Base-by-base conservation (phyloP, 208 protist species). In the Spongospora subterranea region DNA sequence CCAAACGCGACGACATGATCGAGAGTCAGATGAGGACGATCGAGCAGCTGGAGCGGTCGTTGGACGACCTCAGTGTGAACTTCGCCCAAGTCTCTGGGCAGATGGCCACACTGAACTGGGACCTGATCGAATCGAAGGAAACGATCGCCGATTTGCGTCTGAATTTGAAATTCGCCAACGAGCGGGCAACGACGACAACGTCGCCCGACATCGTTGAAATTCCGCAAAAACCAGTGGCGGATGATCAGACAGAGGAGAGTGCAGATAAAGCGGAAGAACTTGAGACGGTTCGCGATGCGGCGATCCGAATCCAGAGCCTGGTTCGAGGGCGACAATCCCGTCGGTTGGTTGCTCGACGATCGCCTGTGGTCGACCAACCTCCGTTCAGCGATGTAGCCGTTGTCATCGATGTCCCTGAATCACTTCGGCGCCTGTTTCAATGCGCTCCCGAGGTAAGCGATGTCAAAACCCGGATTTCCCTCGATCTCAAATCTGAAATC, bases 221-320 rank as follows among this genome's bases (percentile, higher is more conserved):
- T 35, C 17, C n/a, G n/a, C 35, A 82, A 40, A n/a, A 82, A n/a
- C 6, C 6, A 39, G 71, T 20, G 13, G n/a, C 71, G 11, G 17
- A 82, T 40, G n/a, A 35, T 39, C 13, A 6, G 35, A 35, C 6
- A 20, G 17, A 6, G n/a, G 71, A 45, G 40, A 13, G 17, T 40
- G 6, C 71, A 20, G n/a, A 40, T n/a, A 82, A 82, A 43, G 71
- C 17, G 17, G n/a, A 45, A 6, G 54, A 65, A 32, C 17, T 65
- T 29, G 71, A 82, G 40, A 35, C n/a, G 17, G 71, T 43, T 45
- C 35, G 13, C 17, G 11, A n/a, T 35, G 71, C 71, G 6, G 71
- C 71, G 17, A 82, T 35, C n/a, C 71, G 71, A 82, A 82, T 82
- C n/a, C 71, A 82, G n/a, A 35, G 71, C 35, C 71, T 82, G 13